Evolutionary conservation across 768 basidiomycete species (phyloP).

Genomic region (Psilocybe tampanensis): DNA sequence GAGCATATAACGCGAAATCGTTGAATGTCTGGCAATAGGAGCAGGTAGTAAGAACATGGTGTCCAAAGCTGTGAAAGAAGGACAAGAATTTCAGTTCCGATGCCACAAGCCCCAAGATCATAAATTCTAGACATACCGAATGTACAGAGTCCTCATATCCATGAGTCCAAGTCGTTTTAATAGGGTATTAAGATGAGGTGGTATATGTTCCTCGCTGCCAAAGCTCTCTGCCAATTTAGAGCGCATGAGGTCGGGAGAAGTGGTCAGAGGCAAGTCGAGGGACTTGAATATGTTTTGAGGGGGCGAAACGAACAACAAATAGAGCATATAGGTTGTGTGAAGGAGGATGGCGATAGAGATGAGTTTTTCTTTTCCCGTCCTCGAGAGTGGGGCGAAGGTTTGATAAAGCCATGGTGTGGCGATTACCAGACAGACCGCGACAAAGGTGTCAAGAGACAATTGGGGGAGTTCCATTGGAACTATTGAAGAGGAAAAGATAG

Average conservation of each 20-base stretch:
- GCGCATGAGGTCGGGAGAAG: conserved; percentile 54
- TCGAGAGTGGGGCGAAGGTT: conserved; percentile 19
- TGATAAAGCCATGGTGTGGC: conserved; percentile 28
- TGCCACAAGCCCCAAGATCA: background rate
- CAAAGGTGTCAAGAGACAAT: conserved; percentile 22
- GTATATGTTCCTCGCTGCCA: conserved; percentile 40
- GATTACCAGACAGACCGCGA: conserved; percentile 22
- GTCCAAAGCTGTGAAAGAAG: conserved; percentile 57
- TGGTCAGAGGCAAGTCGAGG: conserved; percentile 56
- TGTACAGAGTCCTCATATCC: conserved; percentile 60
- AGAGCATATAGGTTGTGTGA: conserved; percentile 54
- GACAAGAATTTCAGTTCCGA: background rate
- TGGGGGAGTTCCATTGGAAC: conserved; percentile 19
- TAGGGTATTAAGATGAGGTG: conserved; percentile 50
- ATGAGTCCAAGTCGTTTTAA: conserved; percentile 57
- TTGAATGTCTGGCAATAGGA: conserved; percentile 62
- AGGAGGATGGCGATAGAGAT: conserved; percentile 42
- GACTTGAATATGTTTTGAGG: conserved; percentile 66
- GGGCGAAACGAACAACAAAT: conserved; percentile 44
- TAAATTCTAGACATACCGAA: conserved; percentile 51
- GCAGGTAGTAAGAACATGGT: conserved; percentile 62
- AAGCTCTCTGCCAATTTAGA: conserved; percentile 43
- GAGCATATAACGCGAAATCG: conserved; percentile 62
- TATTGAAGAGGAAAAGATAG: background rate
- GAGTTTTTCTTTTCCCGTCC: conserved; percentile 11